Conservation (phyloP, 257 asterid genomes). For the Nicotiana tabacum region DNA sequence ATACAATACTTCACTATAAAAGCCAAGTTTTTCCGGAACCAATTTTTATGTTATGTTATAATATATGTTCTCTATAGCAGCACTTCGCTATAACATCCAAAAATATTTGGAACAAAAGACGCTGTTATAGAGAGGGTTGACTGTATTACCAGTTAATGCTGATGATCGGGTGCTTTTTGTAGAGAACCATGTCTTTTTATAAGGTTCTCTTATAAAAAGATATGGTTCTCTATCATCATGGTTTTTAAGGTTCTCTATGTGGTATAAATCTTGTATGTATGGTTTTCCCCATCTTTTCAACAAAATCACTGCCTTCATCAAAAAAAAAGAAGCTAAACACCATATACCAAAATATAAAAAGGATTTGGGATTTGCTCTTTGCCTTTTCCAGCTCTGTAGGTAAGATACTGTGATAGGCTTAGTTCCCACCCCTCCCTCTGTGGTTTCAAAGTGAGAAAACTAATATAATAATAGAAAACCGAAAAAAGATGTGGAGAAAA, state of each 20-base stretch:
- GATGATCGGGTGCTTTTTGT: not conserved
- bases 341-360: no score
- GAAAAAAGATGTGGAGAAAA: not conserved
- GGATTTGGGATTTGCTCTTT: not conserved
- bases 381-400: not conserved
- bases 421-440: not conserved
- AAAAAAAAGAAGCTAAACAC: not conserved
- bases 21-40: no score
- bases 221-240: no score
- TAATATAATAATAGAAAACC: not conserved
- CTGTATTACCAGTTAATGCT: not conserved
- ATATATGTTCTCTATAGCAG: no score
- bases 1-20: no score
- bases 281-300: not conserved
- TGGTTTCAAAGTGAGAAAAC: not conserved
- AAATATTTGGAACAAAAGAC: no score
- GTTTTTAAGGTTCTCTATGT: not conserved
- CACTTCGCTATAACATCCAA: no score
- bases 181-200: not conserved
- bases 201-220: not conserved
- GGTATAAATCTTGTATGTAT: not conserved
- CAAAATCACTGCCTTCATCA: no score
- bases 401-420: not conserved
- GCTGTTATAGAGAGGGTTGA: no score
- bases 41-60: no score